Evolutionary conservation across 2,329 filamentous ascomycete species (phyloP).

Genomic region (Fusarium udum): DNA sequence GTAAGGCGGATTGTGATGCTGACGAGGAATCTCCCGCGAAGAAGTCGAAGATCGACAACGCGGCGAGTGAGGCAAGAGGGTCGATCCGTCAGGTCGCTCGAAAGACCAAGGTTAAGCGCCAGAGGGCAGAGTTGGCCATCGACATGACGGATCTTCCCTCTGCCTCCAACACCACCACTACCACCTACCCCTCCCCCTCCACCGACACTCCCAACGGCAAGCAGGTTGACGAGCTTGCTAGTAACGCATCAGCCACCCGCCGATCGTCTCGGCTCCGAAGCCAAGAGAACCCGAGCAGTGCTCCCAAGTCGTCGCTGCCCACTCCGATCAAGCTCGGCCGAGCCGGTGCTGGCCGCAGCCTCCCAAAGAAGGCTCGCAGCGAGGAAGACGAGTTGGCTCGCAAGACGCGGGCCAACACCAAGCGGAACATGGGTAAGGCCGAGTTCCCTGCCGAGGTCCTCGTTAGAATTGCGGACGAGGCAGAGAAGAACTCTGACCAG

Average conservation of each 20-base stretch:
- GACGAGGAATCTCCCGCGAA: conserved; percentile 36
- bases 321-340: conserved; percentile 47
- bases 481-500: conserved; percentile 34
- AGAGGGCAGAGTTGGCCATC: conserved; percentile 19
- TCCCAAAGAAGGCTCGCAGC: conserved; percentile 37
- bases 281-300: conserved; percentile 18
- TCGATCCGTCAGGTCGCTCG: background rate
- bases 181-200: background rate
- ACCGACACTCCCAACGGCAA: background rate
- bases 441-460: conserved; percentile 49
- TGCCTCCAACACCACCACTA: background rate
- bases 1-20: conserved; percentile 41
- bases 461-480: conserved; percentile 42
- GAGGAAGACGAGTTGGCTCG: conserved; percentile 48
- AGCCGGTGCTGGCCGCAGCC: conserved; percentile 39
- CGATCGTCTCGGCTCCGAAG: conserved; percentile 49
- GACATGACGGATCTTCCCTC: conserved; percentile 25
- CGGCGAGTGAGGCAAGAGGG: background rate
- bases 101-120: conserved; percentile 30
- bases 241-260: conserved; percentile 32
- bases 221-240: conserved; percentile 24
- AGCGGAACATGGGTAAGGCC: conserved; percentile 49
- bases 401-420: conserved; percentile 49
- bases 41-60: conserved; percentile 14
- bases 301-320: conserved; percentile 48